A percentile compares a stretch with the other conserved stretches of the same genome.
phyloP scores from a whole-genome alignment of 805 yeast species.

The Schwanniomyces pseudopolymorphus region DNA sequence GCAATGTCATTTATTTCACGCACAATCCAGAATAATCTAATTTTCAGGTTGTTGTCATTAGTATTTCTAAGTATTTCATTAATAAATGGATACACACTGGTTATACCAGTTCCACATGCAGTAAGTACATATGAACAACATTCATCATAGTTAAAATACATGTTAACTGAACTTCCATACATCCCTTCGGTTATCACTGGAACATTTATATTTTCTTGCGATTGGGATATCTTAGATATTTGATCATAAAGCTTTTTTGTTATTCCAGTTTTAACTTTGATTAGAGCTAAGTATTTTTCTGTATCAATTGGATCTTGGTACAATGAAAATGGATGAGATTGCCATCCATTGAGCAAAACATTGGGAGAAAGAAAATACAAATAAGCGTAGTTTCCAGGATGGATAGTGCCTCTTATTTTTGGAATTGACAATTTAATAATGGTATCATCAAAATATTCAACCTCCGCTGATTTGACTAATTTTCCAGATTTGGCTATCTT shows the following conservation, averaged over 20 bases:
- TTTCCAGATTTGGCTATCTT: conserved; percentile 15
- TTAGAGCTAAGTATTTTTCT: background rate
- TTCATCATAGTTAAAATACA: background rate
- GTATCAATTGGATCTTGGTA: conserved; percentile 1
- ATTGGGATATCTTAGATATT: background rate
- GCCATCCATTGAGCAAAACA: conserved; percentile 1
- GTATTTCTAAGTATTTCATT: background rate
- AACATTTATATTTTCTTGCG: background rate
- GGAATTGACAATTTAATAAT: conserved; percentile 13
- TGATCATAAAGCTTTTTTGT: conserved; percentile 5
- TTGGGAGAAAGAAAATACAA: conserved; percentile 1
- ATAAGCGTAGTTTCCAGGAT: background rate
- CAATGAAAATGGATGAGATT: conserved; percentile 6
- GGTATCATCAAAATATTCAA: conserved; percentile 8
- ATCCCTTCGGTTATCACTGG: conserved; percentile 4
- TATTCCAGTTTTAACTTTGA: conserved; percentile 6
- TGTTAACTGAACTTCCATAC: background rate
- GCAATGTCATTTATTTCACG: background rate
- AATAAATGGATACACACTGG: background rate
- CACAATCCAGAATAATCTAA: conserved; percentile 2
- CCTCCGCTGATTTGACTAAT: conserved; percentile 10
- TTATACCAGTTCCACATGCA: conserved; percentile 2
- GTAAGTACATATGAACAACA: background rate
- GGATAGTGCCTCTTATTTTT: conserved; percentile 13
- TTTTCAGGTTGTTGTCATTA: background rate